Evolutionary conservation across 208 protist species (phyloP).

Genomic region (Trypanosomatidae sp.): DNA sequence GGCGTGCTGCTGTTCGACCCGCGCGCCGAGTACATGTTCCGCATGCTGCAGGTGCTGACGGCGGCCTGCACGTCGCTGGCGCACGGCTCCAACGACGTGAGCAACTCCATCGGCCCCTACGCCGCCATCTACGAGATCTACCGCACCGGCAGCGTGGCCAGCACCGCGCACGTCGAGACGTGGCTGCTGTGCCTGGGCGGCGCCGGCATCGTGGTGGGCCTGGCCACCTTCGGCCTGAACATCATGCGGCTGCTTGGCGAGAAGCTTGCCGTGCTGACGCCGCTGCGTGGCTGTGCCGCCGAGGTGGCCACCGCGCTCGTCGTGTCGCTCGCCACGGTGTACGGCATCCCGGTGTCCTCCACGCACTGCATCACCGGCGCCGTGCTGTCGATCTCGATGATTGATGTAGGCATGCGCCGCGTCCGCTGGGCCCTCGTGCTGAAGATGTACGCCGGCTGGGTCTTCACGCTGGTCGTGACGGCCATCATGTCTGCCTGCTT

Average conservation of each 20-base stretch:
- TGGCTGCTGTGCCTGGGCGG: slow-evolving; percentile 77
- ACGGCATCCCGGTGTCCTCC: slow-evolving; percentile 83
- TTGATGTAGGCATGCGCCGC: slow-evolving; percentile 59
- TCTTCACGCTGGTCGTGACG: slow-evolving; percentile 59
- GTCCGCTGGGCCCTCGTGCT: slow-evolving; percentile 73
- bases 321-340: slow-evolving; percentile 76
- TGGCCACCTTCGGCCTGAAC: slow-evolving; percentile 69
- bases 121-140: slow-evolving; percentile 75
- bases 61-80: slow-evolving; percentile 84
- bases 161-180: slow-evolving; percentile 36
- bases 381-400: slow-evolving; percentile 76
- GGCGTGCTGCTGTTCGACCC: slow-evolving; percentile 59
- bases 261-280: slow-evolving; percentile 77
- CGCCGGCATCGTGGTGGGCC: slow-evolving; percentile 63
- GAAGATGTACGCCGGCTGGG: slow-evolving; percentile 79
- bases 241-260: slow-evolving; percentile 76
- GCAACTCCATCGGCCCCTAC: slow-evolving; percentile 80
- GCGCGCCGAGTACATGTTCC: slow-evolving; percentile 67
- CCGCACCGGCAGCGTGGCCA: slow-evolving; percentile 34
- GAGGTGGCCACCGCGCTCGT: slow-evolving; percentile 73
- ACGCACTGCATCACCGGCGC: slow-evolving; percentile 92
- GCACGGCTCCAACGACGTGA: slow-evolving; percentile 84
- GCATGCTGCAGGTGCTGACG: slow-evolving; percentile 85
- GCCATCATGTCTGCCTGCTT: slow-evolving; percentile 64
- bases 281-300: slow-evolving; percentile 65